Base-by-base conservation (phyloP, 2,329 filamentous ascomycete species). In the Aspergillus jensenii region DNA sequence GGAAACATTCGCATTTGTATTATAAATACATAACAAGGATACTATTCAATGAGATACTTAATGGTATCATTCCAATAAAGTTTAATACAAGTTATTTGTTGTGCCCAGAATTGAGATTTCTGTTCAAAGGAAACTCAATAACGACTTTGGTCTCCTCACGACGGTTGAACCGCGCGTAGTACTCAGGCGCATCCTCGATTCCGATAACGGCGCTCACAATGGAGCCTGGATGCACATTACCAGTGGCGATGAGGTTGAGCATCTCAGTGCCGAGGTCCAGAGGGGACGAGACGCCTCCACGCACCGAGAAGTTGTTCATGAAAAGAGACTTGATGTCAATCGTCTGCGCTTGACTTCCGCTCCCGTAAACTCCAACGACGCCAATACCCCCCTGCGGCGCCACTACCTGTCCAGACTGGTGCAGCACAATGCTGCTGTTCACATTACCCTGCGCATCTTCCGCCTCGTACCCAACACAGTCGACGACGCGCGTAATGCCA, bases 381-480 rank as follows among this genome's bases (percentile, higher is more conserved):
- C 45, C 45, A 27, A 48, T 48, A 0, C 45, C 45, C 1, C 45
- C 45, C 8, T 12, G 25, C 3, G 6, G 45, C 11, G 45, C 27
- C 2, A 27, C 33, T 3, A 48, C 45, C 17, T 48, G 11, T 1
- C 33, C 15, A 1, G 21, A 3, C 4, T 48, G 45, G 6, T 27
- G 25, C 27, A 48, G 6, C 1, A 27, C 33, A 19, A 48, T 48
- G 1, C 45, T 27, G 2, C 25, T 17, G 12, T 48, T n/a, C 3
- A 48, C 27, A 17, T 8, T 27, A 14, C 45, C 45, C 11, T 25
- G 33, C 1, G 45, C 78, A 14, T 48, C 78, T 1, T 85, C 81
- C 8, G 86, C 86, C 64, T 89, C 85, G 66, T 88, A 89, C 0
- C 86, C 86, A 0, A 89, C 87, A 14, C 84, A 84, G 71, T 89